Percentiles rank a stretch among this genome's conserved stretches.
Conservation (phyloP, 352 stramenopile species). For the Globisporangium irregulare region DNA sequence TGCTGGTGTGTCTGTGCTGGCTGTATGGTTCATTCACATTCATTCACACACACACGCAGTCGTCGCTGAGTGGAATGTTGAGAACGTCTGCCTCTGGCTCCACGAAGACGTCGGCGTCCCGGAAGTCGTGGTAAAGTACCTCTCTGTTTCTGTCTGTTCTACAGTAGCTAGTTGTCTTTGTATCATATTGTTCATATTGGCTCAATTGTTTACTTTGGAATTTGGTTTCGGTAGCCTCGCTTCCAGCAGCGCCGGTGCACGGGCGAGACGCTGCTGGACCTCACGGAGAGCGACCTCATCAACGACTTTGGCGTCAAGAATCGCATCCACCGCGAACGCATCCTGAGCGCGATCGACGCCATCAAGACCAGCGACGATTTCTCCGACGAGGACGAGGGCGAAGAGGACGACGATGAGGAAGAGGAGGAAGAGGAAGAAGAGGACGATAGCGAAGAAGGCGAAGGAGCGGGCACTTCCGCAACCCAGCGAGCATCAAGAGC, state of each 20-base stretch:
- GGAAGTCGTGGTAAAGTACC: constrained; percentile 54
- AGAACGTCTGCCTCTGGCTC: constrained; percentile 80
- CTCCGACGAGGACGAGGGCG: constrained; percentile 56
- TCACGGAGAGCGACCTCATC: constrained; percentile 74
- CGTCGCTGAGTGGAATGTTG: constrained; percentile 76
- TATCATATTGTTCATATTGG: too few relatives aligned
- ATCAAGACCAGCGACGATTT: constrained; percentile 73
- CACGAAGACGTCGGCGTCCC: constrained; percentile 70
- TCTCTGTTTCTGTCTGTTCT: too few relatives aligned
- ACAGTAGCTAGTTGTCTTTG: too few relatives aligned
- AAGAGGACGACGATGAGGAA: constrained; percentile 40
- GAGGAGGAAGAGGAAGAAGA: constrained; percentile 30
- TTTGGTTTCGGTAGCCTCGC: constrained; percentile 29
- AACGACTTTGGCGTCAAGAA: constrained; percentile 76
- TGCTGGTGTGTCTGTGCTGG: not conserved
- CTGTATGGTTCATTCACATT: not conserved
- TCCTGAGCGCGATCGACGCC: constrained; percentile 72
- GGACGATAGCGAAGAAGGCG: constrained; percentile 3
- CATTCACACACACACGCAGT: constrained; percentile 23
- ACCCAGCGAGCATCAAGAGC: constrained; percentile 13
- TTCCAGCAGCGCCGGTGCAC: constrained; percentile 70
- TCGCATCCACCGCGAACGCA: constrained; percentile 59
- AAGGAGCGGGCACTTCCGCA: not conserved
- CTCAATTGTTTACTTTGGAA: too few relatives aligned
- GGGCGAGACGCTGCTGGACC: constrained; percentile 62